Conservation (phyloP, 2,329 filamentous ascomycete genomes). For the Spiromastix sp. region DNA sequence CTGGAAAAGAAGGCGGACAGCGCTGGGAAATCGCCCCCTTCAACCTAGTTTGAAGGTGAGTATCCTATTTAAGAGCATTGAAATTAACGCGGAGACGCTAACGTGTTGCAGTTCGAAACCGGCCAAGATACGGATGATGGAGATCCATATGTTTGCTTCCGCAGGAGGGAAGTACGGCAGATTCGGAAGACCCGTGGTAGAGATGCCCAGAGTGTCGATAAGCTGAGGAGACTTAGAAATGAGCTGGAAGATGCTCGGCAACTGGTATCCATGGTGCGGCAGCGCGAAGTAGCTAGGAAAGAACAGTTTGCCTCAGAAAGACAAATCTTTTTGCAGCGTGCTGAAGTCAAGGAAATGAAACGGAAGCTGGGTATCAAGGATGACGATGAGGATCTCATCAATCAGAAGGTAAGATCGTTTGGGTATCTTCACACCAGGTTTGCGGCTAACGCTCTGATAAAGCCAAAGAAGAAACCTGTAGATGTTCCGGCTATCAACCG, state of each 20-base stretch:
- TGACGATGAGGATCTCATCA: conserved; percentile 88
- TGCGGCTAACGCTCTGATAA: conserved; percentile 36
- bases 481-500: conserved; percentile 53
- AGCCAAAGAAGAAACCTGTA: conserved; percentile 60
- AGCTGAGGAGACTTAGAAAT: conserved; percentile 79
- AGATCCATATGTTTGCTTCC: conserved; percentile 97
- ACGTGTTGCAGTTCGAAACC: conserved; percentile 58
- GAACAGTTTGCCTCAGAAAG: conserved; percentile 67
- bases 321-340: conserved; percentile 71
- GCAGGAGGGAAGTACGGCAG: conserved; percentile 84
- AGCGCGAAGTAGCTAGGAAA: conserved; percentile 69
- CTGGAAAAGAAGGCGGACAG: conserved; percentile 66
- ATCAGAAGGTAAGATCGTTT: conserved; percentile 63
- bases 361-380: conserved; percentile 78
- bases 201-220: conserved; percentile 89
- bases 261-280: conserved; percentile 64
- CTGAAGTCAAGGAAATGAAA: conserved; percentile 78
- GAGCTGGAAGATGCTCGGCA: conserved; percentile 84
- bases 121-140: conserved; percentile 90
- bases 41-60: conserved; percentile 64
- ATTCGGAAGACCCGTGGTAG: conserved; percentile 89
- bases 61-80: neutral
- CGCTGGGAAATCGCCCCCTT: conserved; percentile 58
- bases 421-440: conserved; percentile 22
- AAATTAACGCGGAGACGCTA: conserved; percentile 1